phyloP scores from a whole-genome alignment of 768 basidiomycete species.

The Boletales sp. region DNA sequence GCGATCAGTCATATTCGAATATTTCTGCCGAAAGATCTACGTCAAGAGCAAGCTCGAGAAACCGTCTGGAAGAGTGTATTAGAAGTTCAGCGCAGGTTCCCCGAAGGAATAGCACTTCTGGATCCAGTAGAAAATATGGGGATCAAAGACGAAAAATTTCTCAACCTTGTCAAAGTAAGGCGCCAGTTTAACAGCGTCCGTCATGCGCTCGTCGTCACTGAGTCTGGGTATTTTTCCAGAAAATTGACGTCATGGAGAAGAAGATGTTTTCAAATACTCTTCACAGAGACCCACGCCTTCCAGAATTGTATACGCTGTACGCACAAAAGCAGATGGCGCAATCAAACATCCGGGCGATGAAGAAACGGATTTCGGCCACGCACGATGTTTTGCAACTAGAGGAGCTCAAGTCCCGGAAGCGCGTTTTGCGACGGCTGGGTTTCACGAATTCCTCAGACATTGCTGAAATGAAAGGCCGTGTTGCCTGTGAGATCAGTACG shows the following conservation, averaged over 20 bases:
- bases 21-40: conserved; percentile 85
- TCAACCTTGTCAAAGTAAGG: conserved; percentile 73
- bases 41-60: conserved; percentile 69
- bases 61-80: conserved; percentile 86
- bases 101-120: conserved; percentile 78
- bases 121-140: conserved; percentile 95
- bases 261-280: conserved; percentile 79
- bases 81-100: conserved; percentile 90
- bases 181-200: too few species aligned
- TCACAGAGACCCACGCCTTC: conserved; percentile 72
- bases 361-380: conserved; percentile 84
- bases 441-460: conserved; percentile 90
- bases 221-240: conserved; percentile 42
- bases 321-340: conserved; percentile 69
- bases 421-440: conserved; percentile 85
- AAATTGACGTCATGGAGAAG: conserved; percentile 88
- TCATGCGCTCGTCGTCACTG: not conserved
- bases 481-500: conserved; percentile 97
- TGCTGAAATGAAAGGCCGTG: conserved; percentile 96
- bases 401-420: conserved; percentile 93
- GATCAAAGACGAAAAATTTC: conserved; percentile 93
- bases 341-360: conserved; percentile 68
- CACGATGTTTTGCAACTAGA: conserved; percentile 93
- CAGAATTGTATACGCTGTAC: conserved; percentile 79
- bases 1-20: conserved; percentile 84